Evolutionary conservation across 169 alveolate species (phyloP), one percentile per base, ranked within the genome.

Genomic region (Plasmodium inui): DNA sequence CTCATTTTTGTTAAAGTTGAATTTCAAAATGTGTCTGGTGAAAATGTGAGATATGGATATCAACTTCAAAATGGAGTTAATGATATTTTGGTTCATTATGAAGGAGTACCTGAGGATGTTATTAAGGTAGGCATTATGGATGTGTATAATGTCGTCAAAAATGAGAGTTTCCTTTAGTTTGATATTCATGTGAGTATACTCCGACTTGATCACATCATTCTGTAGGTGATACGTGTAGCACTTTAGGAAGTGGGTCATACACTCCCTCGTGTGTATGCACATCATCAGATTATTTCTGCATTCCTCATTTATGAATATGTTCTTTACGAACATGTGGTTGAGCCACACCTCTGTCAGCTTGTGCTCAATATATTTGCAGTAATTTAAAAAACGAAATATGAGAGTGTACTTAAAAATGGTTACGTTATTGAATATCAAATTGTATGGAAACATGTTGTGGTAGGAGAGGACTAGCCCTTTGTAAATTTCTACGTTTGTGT

Each of bases 301-400:
- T 70, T 93, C 95, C 22, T 96, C 95, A 34, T 82, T 83, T 44
- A 96, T 55, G 26, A 95, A 92, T 32, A 96, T 84, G 37, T 95
- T 93, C 53, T 95, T 95, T 73, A 94, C 86, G 79, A 92, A 95
- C 95, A 96, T 93, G 73, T 95, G 97, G 78, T 72, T 90, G 19
- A 93, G 57, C 96, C 96, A 94, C 0, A 96, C 95, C 37, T 83
- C 89, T 22, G 96, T 39, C 26, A 96, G 93, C 28, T 82, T 93
- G 34, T 93, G 93, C 67, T 91, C 96, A 28, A 96, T 85, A 57
- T 95, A 95, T 83, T 96, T 96, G 57, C 96, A 94, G 46, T 94
- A 95, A 82, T 93, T 85, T 81, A 96, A 53, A 67, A 95, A 55
- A 50, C 94, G 71, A 46, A 96, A 96, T 28, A 93, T 83, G 14